Base-by-base conservation (phyloP, 306 rosid species). In the Astragalus membranaceus region DNA sequence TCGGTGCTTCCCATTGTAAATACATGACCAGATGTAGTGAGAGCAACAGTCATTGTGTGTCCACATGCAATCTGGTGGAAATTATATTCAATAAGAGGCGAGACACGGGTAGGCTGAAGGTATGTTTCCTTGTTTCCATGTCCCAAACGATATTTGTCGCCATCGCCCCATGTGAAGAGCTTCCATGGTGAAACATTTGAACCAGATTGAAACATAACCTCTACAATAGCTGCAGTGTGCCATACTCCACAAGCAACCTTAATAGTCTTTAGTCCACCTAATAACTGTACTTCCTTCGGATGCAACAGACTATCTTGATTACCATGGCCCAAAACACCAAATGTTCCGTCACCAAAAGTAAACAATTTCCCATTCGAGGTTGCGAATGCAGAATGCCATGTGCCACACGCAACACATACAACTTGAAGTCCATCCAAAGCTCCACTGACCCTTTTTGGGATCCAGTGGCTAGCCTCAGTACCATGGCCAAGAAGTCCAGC, bases 141-240 rank as follows among this genome's bases (percentile, higher is more conserved):
- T 30, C 98, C 98, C 51, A 93, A 75, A 52, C 96, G 81, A 76
- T 85, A 33, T 73, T 87, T 93, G 67, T 90, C 96, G 5, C 98
- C 98, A 62, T 93, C 92, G 1, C 98, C 98, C 98, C 98, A 90
- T 12, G 98, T 88, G 82, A 90, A 93, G 67, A 93, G 86, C 75
- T 90, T 90, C 70, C 82, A 84, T 46, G 90, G 59, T 43, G 76
- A 11, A 79, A 1, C 75, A 72, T 72, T 84, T 50, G 79, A 69
- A 67, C 87, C 79, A 67, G 85, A 49, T 41, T 85, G 94, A 50
- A 86, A 76, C 78, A 77, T 70, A 78, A 93, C 96, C 72, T 93
- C 96, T 14, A 93, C 75, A 72, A 93, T 88, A 37, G 98, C 98
- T 53, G 94, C 98, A 64, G 96, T 93, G 73, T 93, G 98, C 97